phyloP scores from a whole-genome alignment of 1,139 yeast genomes.

The Blastobotrys persicus region DNA sequence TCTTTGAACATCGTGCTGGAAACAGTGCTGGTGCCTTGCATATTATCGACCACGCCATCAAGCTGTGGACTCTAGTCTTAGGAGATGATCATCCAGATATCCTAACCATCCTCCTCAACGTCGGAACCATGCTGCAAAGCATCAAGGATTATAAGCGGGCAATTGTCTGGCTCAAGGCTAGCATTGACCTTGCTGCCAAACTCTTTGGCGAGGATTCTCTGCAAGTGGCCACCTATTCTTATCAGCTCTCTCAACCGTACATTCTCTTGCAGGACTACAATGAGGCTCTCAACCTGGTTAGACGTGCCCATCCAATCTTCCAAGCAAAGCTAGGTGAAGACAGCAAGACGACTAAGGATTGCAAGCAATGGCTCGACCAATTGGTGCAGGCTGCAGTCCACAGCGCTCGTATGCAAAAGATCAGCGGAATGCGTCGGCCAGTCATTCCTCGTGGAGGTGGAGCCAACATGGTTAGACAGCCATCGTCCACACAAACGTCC shows the following conservation, averaged over 20 bases:
- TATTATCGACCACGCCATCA: slow-evolving; percentile 59
- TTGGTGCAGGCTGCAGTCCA: slow-evolving; percentile 39
- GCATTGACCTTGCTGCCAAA: slow-evolving; percentile 47
- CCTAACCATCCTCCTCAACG: slow-evolving; percentile 61
- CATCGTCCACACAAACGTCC: slow-evolving; percentile 5
- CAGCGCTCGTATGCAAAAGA: slow-evolving; percentile 26
- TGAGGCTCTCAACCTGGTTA: slow-evolving; percentile 54
- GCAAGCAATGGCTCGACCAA: slow-evolving; percentile 59
- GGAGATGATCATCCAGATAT: slow-evolving; percentile 66
- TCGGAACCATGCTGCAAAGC: slow-evolving; percentile 60
- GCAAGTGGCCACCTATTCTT: slow-evolving; percentile 57
- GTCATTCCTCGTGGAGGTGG: slow-evolving; percentile 9
- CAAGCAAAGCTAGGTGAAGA: slow-evolving; percentile 58
- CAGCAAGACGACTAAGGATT: slow-evolving; percentile 60
- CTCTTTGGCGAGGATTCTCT: slow-evolving; percentile 59
- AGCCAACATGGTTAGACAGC: neutral
- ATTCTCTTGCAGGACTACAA: slow-evolving; percentile 53
- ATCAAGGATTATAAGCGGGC: slow-evolving; percentile 49
- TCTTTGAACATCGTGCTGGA: slow-evolving; percentile 61
- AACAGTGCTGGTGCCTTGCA: slow-evolving; percentile 61
- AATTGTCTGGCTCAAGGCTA: slow-evolving; percentile 48
- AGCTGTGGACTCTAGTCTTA: slow-evolving; percentile 53
- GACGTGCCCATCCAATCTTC: slow-evolving; percentile 53
- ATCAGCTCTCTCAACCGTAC: slow-evolving; percentile 65
- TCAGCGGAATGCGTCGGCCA: slow-evolving; percentile 11